These are phyloP conservation scores for Brassica nigra DNA, from an alignment of 345 rosid species.

Conservation along the genomic window DNA sequence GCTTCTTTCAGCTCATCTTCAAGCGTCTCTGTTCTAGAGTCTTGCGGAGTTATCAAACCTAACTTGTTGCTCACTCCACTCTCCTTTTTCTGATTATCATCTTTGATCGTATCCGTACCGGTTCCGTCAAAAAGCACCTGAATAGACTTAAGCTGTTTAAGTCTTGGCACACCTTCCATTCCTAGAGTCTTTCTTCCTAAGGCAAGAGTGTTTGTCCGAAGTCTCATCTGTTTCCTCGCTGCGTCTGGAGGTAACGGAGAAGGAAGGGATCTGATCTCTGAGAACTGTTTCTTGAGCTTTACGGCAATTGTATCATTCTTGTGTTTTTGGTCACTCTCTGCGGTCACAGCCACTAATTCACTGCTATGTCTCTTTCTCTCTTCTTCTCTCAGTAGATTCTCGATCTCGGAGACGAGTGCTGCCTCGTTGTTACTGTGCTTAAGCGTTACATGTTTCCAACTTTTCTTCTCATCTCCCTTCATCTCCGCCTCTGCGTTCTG, in stretches of 20 bases:
- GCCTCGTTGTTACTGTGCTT: constrained; percentile 42
- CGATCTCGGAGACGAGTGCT: constrained; percentile 40
- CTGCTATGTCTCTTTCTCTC: constrained; percentile 37
- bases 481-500: constrained; percentile 41
- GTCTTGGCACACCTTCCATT: constrained; percentile 53
- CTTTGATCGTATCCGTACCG: constrained; percentile 3
- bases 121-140: constrained; percentile 52
- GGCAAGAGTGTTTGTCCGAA: constrained; percentile 63
- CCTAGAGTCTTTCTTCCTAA: constrained; percentile 46
- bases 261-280: constrained; percentile 41
- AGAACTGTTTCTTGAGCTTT: constrained; percentile 43
- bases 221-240: constrained; percentile 50
- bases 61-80: constrained; percentile 26
- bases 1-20: constrained; percentile 92
- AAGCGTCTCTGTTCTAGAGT: constrained; percentile 58
- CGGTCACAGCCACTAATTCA: background rate
- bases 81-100: constrained; percentile 36
- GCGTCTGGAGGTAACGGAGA: constrained; percentile 46
- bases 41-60: constrained; percentile 38
- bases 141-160: constrained; percentile 60
- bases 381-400: constrained; percentile 40
- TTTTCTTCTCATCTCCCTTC: constrained; percentile 34
- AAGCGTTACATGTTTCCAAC: constrained; percentile 43
- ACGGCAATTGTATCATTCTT: constrained; percentile 36
- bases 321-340: constrained; percentile 37